Base-by-base conservation (phyloP, 345 rosid species). In the Salix purpurea region DNA sequence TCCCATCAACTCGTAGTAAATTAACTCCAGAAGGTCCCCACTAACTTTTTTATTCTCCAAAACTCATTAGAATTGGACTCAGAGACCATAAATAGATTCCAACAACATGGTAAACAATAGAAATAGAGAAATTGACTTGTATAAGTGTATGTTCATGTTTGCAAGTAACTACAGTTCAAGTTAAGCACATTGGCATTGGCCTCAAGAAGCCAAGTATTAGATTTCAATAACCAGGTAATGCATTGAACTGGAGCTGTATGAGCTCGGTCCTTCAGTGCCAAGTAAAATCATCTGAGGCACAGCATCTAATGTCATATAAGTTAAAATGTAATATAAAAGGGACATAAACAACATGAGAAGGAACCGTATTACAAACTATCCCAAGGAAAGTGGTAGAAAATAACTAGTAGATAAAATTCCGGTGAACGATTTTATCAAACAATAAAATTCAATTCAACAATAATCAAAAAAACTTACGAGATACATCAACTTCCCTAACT, bases 401-500 rank as follows among this genome's bases (percentile, higher is more conserved):
- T 5, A 56, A 42, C 14, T 7, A 67, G 1, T 5, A 69, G 32
- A 64, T 61, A 23, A 60, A 69, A 76, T 19, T 23, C 48, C 46
- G 46, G 12, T 42, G 46, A 42, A 42, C 4, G 13, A 42, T 42
- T 42, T 42, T 42, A 42, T 42, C 46, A 10, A 42, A 42, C 46
- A 42, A 42, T 14, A 42, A 42, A 42, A 42, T 42, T 42, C 46
- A 42, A 42, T 42, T 42, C 13, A 71, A 77, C 6, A 44, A 58
- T 36, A 62, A 54, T 19, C 16, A 67, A 74, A 64, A 79, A 67
- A 83, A 86, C 83, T 82, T 91, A 95, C 99, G 72, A 15, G 96
- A 87, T 10, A 82, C 97, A 66, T 95, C 97, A 64, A 90, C 80
- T 81, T 93, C 96, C 66, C 75, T 80, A 77, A 90, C 86, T 82